Conservation (phyloP, 164 flowering plant genomes). For the Warburgia ugandensis region DNA sequence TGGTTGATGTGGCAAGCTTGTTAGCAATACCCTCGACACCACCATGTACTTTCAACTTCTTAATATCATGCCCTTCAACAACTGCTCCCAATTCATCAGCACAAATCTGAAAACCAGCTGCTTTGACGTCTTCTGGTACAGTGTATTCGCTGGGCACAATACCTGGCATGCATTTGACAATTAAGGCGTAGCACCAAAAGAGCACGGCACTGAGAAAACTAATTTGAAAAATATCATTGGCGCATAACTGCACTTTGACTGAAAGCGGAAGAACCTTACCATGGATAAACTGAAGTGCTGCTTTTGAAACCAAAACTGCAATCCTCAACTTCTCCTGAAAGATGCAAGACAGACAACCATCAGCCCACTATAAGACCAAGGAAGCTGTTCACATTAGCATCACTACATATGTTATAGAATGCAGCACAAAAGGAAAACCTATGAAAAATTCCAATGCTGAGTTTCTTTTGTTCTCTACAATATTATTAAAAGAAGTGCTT, state of each 20-base stretch:
- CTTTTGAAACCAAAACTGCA: slow-evolving; percentile 93
- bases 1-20: slow-evolving; percentile 61
- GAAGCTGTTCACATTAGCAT: no score
- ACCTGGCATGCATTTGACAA: slow-evolving; percentile 30
- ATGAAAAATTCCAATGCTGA: no score
- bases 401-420: no score
- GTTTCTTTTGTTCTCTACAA: no score
- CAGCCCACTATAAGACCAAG: no score
- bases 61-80: slow-evolving; percentile 75
- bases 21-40: slow-evolving; percentile 68
- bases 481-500: no score
- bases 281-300: slow-evolving; percentile 88
- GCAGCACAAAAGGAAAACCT: no score
- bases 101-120: slow-evolving; percentile 74
- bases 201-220: no score
- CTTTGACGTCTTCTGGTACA: slow-evolving; percentile 66
- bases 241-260: background rate
- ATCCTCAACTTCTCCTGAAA: slow-evolving; percentile 84
- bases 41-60: slow-evolving; percentile 68
- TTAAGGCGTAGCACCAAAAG: slow-evolving; percentile 4
- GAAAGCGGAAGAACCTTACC: slow-evolving; percentile 33
- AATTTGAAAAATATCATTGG: background rate
- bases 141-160: slow-evolving; percentile 49
- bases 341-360: slow-evolving; percentile 4
- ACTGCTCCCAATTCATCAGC: slow-evolving; percentile 82